Conservation (phyloP, 495 filamentous ascomycete species). For the Hypoxylon perforatum region DNA sequence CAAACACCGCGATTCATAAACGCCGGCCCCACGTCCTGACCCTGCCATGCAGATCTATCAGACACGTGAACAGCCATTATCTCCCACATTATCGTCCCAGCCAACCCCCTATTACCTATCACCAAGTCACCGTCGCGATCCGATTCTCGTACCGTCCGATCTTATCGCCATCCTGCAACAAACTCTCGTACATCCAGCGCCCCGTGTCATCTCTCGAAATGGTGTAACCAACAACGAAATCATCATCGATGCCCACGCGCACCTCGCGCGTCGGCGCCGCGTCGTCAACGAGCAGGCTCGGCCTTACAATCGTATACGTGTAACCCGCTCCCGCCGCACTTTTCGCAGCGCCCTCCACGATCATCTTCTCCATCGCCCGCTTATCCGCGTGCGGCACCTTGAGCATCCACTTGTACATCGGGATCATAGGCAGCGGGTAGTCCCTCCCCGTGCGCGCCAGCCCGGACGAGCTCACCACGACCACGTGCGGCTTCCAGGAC, state of each 20-base stretch:
- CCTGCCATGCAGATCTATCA: no score
- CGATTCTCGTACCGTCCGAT: slow-evolving; percentile 14
- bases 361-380: slow-evolving; percentile 63
- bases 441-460: slow-evolving; percentile 59
- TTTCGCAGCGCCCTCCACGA: slow-evolving; percentile 44
- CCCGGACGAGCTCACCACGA: slow-evolving; percentile 66
- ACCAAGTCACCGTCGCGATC: slow-evolving; percentile 29
- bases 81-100: not conserved
- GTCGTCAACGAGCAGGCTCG: slow-evolving; percentile 41
- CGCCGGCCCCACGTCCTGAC: no score
- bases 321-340: slow-evolving; percentile 17
- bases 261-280: slow-evolving; percentile 45
- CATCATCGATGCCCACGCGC: slow-evolving; percentile 53
- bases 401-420: slow-evolving; percentile 65
- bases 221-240: slow-evolving; percentile 57
- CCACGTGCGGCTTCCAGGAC: slow-evolving; percentile 53
- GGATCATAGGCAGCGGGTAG: slow-evolving; percentile 60
- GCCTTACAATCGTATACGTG: slow-evolving; percentile 62
- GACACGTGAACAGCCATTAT: not conserved
- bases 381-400: slow-evolving; percentile 69
- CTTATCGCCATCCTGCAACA: slow-evolving; percentile 18
- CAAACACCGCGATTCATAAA: slow-evolving; percentile 3
- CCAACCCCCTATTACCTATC: not conserved
- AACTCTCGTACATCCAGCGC: slow-evolving; percentile 51
- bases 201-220: slow-evolving; percentile 57